Conservation (phyloP, 106 monocot genomes). For the Apostasia shenzhenica region DNA sequence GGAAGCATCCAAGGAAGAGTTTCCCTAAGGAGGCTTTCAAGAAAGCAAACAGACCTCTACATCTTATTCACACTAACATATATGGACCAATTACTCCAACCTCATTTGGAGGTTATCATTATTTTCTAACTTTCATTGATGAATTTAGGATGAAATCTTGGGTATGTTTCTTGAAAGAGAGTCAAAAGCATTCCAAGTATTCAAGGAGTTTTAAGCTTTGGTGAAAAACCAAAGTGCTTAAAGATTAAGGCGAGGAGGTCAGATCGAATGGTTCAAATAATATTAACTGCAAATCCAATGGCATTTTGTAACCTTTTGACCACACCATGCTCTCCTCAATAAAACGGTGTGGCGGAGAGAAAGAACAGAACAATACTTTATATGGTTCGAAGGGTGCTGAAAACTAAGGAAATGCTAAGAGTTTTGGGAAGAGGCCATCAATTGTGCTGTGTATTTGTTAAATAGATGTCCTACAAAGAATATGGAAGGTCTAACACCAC, state of each 20-base stretch:
- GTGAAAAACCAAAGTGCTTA: neutral
- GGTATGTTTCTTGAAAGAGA: neutral
- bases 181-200: neutral
- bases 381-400: neutral
- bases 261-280: too few species aligned
- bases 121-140: conserved; percentile 7
- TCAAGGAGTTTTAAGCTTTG: conserved; percentile 4
- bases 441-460: neutral
- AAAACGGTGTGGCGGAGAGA: neutral
- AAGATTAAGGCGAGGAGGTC: neutral
- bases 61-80: neutral
- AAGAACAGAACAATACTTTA: neutral
- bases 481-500: neutral
- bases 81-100: conserved; percentile 1
- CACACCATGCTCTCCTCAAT: neutral
- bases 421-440: neutral
- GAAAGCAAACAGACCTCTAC: neutral
- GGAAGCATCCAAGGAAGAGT: conserved; percentile 1
- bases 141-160: neutral
- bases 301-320: neutral
- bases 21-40: conserved; percentile 4
- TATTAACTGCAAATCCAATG: neutral
- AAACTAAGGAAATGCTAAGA: neutral
- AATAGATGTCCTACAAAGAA: neutral
- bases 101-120: neutral